These are phyloP conservation scores for Phytophthora idaei DNA, from an alignment of 352 stramenopile genomes.

Conservation along the genomic window DNA sequence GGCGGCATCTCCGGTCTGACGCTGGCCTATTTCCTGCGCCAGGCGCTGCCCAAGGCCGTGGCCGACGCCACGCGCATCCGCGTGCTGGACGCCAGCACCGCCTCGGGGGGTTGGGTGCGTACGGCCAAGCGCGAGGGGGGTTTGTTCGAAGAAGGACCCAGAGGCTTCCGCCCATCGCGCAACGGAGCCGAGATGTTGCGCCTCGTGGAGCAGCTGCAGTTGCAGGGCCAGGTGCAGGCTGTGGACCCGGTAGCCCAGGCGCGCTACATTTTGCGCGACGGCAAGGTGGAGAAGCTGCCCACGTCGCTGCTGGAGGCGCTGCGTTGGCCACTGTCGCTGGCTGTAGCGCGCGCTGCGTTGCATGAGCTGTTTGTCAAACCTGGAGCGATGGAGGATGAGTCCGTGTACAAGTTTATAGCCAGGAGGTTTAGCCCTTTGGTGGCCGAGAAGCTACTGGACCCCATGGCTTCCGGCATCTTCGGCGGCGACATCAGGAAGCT, in stretches of 20 bases:
- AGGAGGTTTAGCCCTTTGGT: constrained; percentile 82
- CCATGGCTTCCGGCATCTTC: constrained; percentile 87
- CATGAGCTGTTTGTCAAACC: constrained; percentile 65
- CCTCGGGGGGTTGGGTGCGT: constrained; percentile 72
- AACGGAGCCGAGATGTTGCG: constrained; percentile 87
- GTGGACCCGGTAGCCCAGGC: constrained; percentile 65
- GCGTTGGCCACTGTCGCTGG: constrained; percentile 62
- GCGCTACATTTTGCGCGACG: constrained; percentile 79
- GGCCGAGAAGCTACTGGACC: constrained; percentile 80
- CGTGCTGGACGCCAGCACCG: constrained; percentile 65
- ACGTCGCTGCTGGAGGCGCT: constrained; percentile 59
- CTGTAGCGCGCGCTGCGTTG: constrained; percentile 62
- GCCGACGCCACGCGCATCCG: constrained; percentile 54
- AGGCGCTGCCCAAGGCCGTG: constrained; percentile 41
- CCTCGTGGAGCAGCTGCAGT: constrained; percentile 76
- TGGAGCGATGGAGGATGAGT: constrained; percentile 66
- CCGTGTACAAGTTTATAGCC: constrained; percentile 79
- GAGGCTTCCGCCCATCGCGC: constrained; percentile 83
- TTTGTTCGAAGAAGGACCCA: constrained; percentile 84
- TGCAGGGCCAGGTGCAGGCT: constrained; percentile 69
- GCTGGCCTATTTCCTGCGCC: constrained; percentile 77
- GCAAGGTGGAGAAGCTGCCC: constrained; percentile 80
- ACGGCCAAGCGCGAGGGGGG: constrained; percentile 65
- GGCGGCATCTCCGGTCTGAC: constrained; percentile 83
- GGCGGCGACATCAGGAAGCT: constrained; percentile 82